Evolutionary conservation across 73 alveolate species (phyloP), one percentile per base, ranked within the genome.

Genomic region (Paraurostyla sp.): DNA sequence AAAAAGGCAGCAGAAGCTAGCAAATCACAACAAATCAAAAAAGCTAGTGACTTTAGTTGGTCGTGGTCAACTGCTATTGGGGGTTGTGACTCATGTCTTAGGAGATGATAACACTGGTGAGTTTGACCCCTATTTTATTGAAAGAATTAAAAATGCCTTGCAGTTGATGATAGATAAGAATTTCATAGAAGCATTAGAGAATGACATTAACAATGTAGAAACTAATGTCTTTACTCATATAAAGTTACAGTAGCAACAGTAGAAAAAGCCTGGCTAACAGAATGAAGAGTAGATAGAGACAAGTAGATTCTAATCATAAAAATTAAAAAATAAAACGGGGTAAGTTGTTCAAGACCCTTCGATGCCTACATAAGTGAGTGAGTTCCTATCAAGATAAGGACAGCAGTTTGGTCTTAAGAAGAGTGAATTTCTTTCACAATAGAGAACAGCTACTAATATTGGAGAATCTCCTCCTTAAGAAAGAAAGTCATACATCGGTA

Each of bases 81-180:
- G 85, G 0, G 93, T 76, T 27, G 89, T 87, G 1, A 63, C 69
- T 33, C 93, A 87, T 76, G 83, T 75, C 3, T 29, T 87, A n/a
- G 58, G 78, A 0, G 73, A 71, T 13, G 62, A 63, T n/a, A 73
- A 58, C 60, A 80, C 85, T 38, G 93, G 93, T 0, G 93, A 87
- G 50, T 87, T 87, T 75, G 93, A 87, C 58, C 93, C 93, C 15
- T 87, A 56, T 41, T 87, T 38, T 51, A n/a, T 87, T 7, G 89
- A 87, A 30, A 73, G 93, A 38, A 87, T 87, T 33, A 87, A 87
- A 49, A 81, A 71, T 48, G 62, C 89, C 16, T 42, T 87, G 62
- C 23, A 58, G 40, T 11, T 69, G 45, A 87, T 87, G 84, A 63
- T 46, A 3, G 81, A 87, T 22, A 76, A 87, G 59, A 51, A 87